Evolutionary conservation across 169 alveolate species (phyloP), one percentile per base, ranked within the genome.

Genomic region (Eimeria mitis): DNA sequence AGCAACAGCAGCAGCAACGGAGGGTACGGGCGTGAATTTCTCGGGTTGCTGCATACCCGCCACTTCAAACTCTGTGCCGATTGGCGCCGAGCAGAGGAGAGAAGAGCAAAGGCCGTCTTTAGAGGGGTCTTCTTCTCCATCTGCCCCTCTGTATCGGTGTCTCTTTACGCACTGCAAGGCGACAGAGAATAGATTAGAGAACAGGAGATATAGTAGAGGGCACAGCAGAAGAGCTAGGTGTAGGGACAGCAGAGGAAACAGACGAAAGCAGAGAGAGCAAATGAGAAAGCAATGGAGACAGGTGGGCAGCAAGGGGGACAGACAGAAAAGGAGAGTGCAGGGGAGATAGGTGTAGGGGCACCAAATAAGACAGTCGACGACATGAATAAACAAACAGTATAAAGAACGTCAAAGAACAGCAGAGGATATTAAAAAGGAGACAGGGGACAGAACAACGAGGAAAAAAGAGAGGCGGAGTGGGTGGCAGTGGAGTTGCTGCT

Each of bases 61-160:
- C 0, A 83, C 54, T 83, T 83, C 90, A 83, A 83, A 83, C 52
- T 83, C 76, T n/a, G 90, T 83, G 59, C 90, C 90, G 9, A 83
- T 83, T 16, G 90, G 90, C 21, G 90, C 75, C 37, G 90, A 52
- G 56, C 90, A 83, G 16, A 83, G 73, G 25, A 83, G 52, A 34
- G 90, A 83, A 59, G 90, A 83, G 40, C 90, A 83, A 28, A 83
- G 90, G 90, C 90, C 90, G 31, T 83, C 90, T 83, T 37, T 83
- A 11, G 75, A 83, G 23, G 90, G 76, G 61, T 83, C 90, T 31
- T 9, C 52, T 42, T 54, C 76, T 13, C 90, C 90, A 31, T 83
- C 76, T n/a, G 76, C 75, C 31, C 34, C 76, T 56, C 90, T 31
- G 76, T 54, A 83, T 75, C 90, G 90, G 90, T 83, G 90, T 34